phyloP scores from a whole-genome alignment of 1,284 basidiomycete genomes.

The Termitomyces sp. region DNA sequence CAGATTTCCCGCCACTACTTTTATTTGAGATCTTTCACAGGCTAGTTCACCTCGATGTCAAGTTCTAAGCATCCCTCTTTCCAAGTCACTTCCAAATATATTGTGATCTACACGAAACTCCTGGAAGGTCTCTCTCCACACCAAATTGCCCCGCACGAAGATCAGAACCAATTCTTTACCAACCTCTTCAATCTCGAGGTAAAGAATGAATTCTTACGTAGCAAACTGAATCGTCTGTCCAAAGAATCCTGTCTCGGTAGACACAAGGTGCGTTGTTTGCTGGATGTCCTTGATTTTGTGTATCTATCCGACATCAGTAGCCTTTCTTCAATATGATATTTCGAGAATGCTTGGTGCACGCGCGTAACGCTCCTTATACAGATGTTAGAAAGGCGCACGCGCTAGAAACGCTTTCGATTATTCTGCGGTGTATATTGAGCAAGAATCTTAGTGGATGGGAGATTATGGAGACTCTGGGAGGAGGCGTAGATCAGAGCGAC shows the following conservation, averaged over 20 bases:
- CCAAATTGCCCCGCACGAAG: constrained; percentile 22
- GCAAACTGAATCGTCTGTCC: constrained; percentile 29
- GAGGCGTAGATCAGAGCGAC: constrained; percentile 54
- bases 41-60: constrained; percentile 3
- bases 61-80: constrained; percentile 7
- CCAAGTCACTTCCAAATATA: constrained; percentile 17
- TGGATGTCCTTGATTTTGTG: background rate
- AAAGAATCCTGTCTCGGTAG: constrained; percentile 38
- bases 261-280: constrained; percentile 36
- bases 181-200: constrained; percentile 46
- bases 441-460: constrained; percentile 64
- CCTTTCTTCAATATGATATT: constrained; percentile 46
- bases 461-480: constrained; percentile 62
- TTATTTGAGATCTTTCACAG: too few relatives aligned
- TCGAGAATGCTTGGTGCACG: constrained; percentile 36
- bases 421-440: constrained; percentile 42
- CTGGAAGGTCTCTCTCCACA: constrained; percentile 16
- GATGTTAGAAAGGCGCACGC: constrained; percentile 40
- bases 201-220: constrained; percentile 42
- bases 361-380: constrained; percentile 30
- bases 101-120: constrained; percentile 19
- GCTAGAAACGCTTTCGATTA: constrained; percentile 43
- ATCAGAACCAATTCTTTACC: constrained; percentile 41
- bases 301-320: constrained; percentile 36
- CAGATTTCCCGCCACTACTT: too few relatives aligned